Conservation (phyloP, 1,139 yeast genomes). For the Meyerozyma smithsonii region DNA sequence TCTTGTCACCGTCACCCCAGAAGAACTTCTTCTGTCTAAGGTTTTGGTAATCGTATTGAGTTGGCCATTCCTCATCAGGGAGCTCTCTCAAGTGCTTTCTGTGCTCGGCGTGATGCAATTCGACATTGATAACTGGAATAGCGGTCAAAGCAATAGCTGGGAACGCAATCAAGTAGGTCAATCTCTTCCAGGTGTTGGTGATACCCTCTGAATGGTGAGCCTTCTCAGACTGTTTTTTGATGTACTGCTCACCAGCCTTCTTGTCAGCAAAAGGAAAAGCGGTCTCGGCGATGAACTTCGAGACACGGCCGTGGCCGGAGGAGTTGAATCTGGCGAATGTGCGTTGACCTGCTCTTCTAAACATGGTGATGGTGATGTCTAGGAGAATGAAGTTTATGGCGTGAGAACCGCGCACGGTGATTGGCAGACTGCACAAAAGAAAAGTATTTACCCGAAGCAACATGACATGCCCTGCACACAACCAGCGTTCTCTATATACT, state of each 20-base stretch:
- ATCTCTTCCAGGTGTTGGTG: slow-evolving; percentile 78
- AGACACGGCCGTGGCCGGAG: slow-evolving; percentile 37
- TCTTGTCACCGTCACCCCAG: slow-evolving; percentile 99
- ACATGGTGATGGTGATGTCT: slow-evolving; percentile 20
- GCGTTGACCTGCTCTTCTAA: slow-evolving; percentile 35
- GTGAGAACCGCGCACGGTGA: slow-evolving; percentile 1
- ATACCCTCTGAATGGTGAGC: slow-evolving; percentile 76
- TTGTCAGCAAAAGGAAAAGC: slow-evolving; percentile 36
- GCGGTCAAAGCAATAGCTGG: slow-evolving; percentile 79
- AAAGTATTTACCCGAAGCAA: too few species aligned
- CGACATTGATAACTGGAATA: slow-evolving; percentile 74
- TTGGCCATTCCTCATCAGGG: slow-evolving; percentile 88
- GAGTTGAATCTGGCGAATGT: slow-evolving; percentile 40
- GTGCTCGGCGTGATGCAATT: slow-evolving; percentile 85
- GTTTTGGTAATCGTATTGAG: slow-evolving; percentile 86
- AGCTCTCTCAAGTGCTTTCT: slow-evolving; percentile 75
- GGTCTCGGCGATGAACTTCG: slow-evolving; percentile 37
- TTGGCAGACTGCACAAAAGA: neutral
- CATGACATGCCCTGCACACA: too few species aligned
- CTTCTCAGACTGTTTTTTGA: slow-evolving; percentile 49
- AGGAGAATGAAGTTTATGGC: slow-evolving; percentile 3
- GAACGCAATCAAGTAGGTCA: slow-evolving; percentile 71
- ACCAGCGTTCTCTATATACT: neutral
- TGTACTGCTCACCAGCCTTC: slow-evolving; percentile 42
- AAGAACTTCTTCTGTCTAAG: slow-evolving; percentile 80